phyloP scores from a whole-genome alignment of 78 protist species.

The Acrasis kona region DNA sequence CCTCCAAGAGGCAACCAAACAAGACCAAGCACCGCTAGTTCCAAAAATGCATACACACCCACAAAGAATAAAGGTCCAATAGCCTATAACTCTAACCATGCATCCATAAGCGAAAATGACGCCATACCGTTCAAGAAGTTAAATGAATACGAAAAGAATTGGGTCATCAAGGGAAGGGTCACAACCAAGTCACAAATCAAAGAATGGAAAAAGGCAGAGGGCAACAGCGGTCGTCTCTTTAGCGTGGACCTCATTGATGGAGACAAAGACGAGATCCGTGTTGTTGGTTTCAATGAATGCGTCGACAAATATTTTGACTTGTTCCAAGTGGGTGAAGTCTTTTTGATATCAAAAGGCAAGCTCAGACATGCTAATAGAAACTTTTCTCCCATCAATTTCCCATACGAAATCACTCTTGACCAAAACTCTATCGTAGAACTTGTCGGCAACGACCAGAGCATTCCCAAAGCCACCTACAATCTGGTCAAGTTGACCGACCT shows the following conservation, averaged over 20 bases:
- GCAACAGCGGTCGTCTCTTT: constrained; percentile 45
- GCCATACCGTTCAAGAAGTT: no score
- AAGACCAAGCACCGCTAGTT: no score
- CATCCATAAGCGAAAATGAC: no score
- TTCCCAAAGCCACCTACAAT: neutral
- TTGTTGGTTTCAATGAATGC: constrained; percentile 41
- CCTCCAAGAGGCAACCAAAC: no score
- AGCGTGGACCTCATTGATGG: constrained; percentile 34
- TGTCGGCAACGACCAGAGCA: constrained; percentile 3
- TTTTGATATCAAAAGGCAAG: constrained; percentile 19
- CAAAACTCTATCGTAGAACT: constrained; percentile 2
- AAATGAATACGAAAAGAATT: constrained; percentile 34
- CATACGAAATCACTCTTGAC: constrained; percentile 40
- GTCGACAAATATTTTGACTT: constrained; percentile 8
- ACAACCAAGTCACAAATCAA: constrained; percentile 26
- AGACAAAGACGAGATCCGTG: constrained; percentile 35
- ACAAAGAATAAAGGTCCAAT: no score
- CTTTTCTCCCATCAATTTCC: constrained; percentile 13
- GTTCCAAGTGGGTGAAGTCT: constrained; percentile 24
- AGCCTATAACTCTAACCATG: no score
- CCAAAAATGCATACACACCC: no score
- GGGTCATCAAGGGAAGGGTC: constrained; percentile 54
- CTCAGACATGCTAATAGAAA: constrained; percentile 29
- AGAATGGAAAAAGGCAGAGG: constrained; percentile 23
- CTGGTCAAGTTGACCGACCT: neutral